phyloP scores from a whole-genome alignment of 2,329 filamentous ascomycete genomes.

The Dactylellina drechsleri region DNA sequence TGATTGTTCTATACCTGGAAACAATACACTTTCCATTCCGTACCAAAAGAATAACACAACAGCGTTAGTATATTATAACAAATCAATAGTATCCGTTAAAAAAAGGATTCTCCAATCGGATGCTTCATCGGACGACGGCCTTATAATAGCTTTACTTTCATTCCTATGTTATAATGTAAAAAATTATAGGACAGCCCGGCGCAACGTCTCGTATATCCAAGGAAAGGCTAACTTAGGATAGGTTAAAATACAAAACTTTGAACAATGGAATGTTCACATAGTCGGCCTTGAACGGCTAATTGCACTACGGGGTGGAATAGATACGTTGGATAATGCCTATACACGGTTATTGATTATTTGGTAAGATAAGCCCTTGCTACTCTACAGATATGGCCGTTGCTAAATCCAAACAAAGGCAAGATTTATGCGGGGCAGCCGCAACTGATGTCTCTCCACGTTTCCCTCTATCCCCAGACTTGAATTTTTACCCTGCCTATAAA shows the following conservation, averaged over 20 bases:
- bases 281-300: conserved; percentile 16
- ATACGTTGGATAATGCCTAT: conserved; percentile 17
- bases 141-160: conserved; percentile 26
- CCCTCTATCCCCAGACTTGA: conserved; percentile 17
- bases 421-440: conserved; percentile 24
- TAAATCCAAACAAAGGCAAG: conserved; percentile 24
- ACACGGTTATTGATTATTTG: conserved; percentile 19
- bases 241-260: conserved; percentile 26
- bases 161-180: conserved; percentile 35
- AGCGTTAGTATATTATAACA: conserved; percentile 30
- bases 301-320: conserved; percentile 24
- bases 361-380: conserved; percentile 11
- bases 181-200: neutral
- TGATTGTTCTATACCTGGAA: neutral
- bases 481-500: conserved; percentile 10
- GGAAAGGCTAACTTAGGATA: conserved; percentile 13
- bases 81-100: conserved; percentile 26
- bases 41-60: conserved; percentile 9
- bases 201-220: conserved; percentile 3
- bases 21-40: conserved; percentile 5
- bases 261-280: conserved; percentile 32
- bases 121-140: conserved; percentile 24
- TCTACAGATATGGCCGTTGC: conserved; percentile 9
- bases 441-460: conserved; percentile 18
- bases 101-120: conserved; percentile 25